These are phyloP conservation scores for Lasiodiplodia sp. DNA, from an alignment of 2,329 filamentous ascomycete species.

Conservation along the genomic window DNA sequence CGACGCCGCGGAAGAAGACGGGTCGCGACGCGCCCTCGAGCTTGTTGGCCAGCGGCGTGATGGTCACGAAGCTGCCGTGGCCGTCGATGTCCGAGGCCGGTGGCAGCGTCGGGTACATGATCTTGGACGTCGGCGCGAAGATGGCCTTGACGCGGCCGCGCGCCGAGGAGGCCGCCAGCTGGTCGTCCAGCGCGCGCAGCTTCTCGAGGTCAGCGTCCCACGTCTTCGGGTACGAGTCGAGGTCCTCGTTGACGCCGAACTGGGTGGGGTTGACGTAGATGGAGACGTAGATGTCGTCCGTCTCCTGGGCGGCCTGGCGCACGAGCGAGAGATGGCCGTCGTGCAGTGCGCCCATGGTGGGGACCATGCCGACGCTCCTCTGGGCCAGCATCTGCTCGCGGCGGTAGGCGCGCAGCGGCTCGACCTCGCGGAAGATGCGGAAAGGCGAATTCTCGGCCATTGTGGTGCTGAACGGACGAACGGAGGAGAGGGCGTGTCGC, in stretches of 20 bases:
- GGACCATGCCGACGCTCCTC: slow-evolving; percentile 83
- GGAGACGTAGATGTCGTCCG: slow-evolving; percentile 86
- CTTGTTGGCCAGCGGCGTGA: slow-evolving; percentile 81
- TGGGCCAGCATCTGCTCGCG: slow-evolving; percentile 69
- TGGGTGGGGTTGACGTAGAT: slow-evolving; percentile 98
- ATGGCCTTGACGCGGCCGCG: slow-evolving; percentile 77
- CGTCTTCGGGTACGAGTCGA: slow-evolving; percentile 87
- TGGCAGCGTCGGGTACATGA: slow-evolving; percentile 88
- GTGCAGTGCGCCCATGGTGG: slow-evolving; percentile 98
- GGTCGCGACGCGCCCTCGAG: slow-evolving; percentile 87
- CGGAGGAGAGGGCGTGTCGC: slow-evolving; percentile 5
- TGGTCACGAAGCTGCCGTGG: slow-evolving; percentile 86
- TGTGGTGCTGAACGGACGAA: slow-evolving; percentile 30
- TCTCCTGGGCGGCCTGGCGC: slow-evolving; percentile 81
- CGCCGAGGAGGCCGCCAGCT: slow-evolving; percentile 62
- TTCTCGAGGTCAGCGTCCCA: slow-evolving; percentile 79
- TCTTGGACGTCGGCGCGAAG: slow-evolving; percentile 81
- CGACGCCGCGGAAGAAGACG: slow-evolving; percentile 95
- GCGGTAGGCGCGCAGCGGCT: slow-evolving; percentile 74
- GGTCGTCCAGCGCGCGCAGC: slow-evolving; percentile 72
- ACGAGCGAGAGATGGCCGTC: slow-evolving; percentile 87
- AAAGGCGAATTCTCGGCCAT: slow-evolving; percentile 29
- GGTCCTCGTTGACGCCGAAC: slow-evolving; percentile 88
- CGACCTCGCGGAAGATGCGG: slow-evolving; percentile 77
- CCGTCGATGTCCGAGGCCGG: slow-evolving; percentile 75